phyloP scores from a whole-genome alignment of 2,329 filamentous ascomycete genomes.

The Trichophyton benhamiae region DNA sequence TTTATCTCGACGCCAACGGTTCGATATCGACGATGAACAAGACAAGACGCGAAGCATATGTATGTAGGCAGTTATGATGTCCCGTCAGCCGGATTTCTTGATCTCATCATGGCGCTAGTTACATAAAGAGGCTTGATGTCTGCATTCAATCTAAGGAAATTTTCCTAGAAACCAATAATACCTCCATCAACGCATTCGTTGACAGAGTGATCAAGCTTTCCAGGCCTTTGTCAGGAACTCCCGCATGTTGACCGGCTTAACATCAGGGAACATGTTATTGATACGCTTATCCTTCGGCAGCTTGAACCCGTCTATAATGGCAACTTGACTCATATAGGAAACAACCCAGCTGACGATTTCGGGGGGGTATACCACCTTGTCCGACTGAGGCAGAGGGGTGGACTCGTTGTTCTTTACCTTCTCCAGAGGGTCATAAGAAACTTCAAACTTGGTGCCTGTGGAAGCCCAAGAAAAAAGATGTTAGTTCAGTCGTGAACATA shows the following conservation, averaged over 20 bases:
- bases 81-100: no score
- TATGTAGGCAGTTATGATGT: no score
- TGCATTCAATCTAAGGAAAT: no score
- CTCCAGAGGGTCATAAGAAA: background rate
- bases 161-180: no score
- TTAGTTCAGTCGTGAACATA: background rate
- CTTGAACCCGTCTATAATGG: background rate
- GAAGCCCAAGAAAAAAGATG: no score
- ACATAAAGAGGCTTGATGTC: no score
- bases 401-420: background rate
- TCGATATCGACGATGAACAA: background rate
- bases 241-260: background rate
- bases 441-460: background rate
- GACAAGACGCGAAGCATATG: no score
- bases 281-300: background rate
- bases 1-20: background rate
- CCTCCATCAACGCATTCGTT: no score
- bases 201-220: background rate
- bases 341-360: background rate
- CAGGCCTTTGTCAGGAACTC: background rate
- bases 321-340: background rate
- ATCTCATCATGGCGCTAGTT: no score
- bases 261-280: background rate
- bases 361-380: background rate
- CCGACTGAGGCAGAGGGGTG: background rate